Base-by-base conservation (phyloP, 352 stramenopile species). In the Blastocystis sp. region DNA sequence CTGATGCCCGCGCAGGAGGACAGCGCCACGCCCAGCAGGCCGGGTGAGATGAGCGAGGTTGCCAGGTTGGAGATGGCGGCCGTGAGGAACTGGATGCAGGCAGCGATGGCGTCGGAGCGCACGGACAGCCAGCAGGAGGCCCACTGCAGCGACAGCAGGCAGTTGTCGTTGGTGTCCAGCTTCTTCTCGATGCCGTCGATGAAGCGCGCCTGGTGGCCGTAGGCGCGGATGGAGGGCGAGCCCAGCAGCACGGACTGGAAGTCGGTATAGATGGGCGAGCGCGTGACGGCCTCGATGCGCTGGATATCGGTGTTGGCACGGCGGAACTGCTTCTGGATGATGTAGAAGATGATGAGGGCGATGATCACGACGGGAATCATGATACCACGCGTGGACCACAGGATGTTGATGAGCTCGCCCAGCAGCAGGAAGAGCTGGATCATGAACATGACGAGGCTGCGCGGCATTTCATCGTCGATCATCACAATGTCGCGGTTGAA, bases 241-340 rank as follows among this genome's bases (percentile, higher is more conserved):
- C 88, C 88, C 5, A 66, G 52, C 45, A 88, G 23, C 38, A 89
- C 21, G 34, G 38, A 56, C 64, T 89, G 88, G n/a, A 89, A 90
- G 23, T 89, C 61, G 48, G 41, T 77, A 0, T 90, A 76, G 9
- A 89, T 21, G 17, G 88, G 88, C 7, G 88, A 89, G 11, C 84
- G 62, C 52, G 88, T 76, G 2, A 89, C 62, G 38, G 53, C 61
- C 38, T 90, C 82, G 14, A 89, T 70, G 40, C 88, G 59, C 84
- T 89, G 89, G 52, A 89, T 87, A 28, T 89, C 79, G 1, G 79
- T 69, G 43, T 89, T 86, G 19, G 81, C 67, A 40, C 78, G 78
- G 76, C 66, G 48, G n/a, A 89, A 86, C 34, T 66, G 38, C 28
- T 60, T 48, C 40, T 86, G 88, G 14, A 89, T 21, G 19, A 89